These are phyloP conservation scores for Neurospora sp. DNA, from an alignment of 495 filamentous ascomycete species.

Conservation along the genomic window DNA sequence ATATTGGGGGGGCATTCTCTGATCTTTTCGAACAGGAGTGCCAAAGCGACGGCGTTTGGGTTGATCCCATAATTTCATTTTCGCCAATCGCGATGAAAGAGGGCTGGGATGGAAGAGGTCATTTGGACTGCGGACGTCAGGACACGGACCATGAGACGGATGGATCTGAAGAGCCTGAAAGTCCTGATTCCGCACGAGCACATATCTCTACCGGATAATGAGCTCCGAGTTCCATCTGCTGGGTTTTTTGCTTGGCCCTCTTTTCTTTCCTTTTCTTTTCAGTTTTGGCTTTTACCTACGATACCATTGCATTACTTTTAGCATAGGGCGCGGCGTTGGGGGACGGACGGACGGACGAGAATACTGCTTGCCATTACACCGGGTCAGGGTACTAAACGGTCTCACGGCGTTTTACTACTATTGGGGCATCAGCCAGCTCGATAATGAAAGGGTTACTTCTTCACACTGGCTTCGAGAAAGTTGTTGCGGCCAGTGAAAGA, in stretches of 20 bases:
- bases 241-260: not conserved
- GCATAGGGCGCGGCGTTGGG: not conserved
- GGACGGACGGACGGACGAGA: not conserved
- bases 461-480: not conserved
- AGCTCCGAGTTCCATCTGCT: not conserved
- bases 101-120: not conserved
- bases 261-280: not conserved
- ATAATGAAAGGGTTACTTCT: not conserved
- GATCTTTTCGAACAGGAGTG: not conserved
- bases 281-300: not conserved
- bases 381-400: not conserved
- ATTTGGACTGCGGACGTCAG: not conserved
- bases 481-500: not conserved
- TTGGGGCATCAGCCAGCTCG: not conserved
- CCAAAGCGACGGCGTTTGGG: not conserved
- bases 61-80: not conserved
- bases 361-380: not conserved
- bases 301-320: not conserved
- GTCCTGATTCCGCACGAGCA: not conserved
- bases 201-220: not conserved
- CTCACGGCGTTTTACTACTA: not conserved
- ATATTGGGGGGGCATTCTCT: not conserved
- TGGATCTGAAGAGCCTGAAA: not conserved
- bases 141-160: not conserved
- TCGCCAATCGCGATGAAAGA: not conserved